Evolutionary conservation across 768 basidiomycete genomes (phyloP).

Genomic region (Lanmaoa pseudosensibilis): DNA sequence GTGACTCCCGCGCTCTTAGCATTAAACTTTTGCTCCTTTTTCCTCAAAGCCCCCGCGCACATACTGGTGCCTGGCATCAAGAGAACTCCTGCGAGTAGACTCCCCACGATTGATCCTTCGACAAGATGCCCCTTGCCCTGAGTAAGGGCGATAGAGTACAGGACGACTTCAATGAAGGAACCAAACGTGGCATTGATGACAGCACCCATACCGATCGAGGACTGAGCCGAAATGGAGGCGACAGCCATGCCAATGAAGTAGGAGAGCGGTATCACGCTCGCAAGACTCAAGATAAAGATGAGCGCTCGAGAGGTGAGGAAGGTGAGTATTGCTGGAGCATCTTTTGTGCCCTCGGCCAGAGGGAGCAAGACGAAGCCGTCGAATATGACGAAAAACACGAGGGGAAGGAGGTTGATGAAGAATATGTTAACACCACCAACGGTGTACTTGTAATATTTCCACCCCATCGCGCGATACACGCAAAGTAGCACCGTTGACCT

Average conservation of each 20-base stretch:
- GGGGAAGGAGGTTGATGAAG: slow-evolving; percentile 90
- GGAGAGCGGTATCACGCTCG: slow-evolving; percentile 92
- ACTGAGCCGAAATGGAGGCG: slow-evolving; percentile 97
- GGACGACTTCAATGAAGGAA: slow-evolving; percentile 95
- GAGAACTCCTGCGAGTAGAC: slow-evolving; percentile 90
- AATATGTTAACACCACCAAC: slow-evolving; percentile 98
- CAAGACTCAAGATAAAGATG: slow-evolving; percentile 81
- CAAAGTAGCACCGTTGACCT: slow-evolving; percentile 89
- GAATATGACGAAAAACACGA: slow-evolving; percentile 96
- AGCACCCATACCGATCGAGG: slow-evolving; percentile 98
- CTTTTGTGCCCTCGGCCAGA: slow-evolving; percentile 60
- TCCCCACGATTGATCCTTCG: slow-evolving; percentile 95
- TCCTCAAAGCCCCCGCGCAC: slow-evolving; percentile 82
- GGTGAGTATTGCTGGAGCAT: slow-evolving; percentile 63
- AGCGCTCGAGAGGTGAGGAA: slow-evolving; percentile 71
- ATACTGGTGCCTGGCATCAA: slow-evolving; percentile 97
- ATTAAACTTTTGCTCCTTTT: slow-evolving; percentile 98
- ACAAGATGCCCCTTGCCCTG: slow-evolving; percentile 91
- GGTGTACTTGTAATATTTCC: slow-evolving; percentile 98
- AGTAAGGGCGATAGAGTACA: slow-evolving; percentile 88
- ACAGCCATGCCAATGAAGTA: slow-evolving; percentile 99
- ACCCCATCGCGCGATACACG: slow-evolving; percentile 87
- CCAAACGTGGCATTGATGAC: slow-evolving; percentile 99
- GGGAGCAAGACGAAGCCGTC: slow-evolving; percentile 84
- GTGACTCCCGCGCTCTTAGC: slow-evolving; percentile 99